Percentiles rank a stretch among this genome's conserved stretches.
Conservation (phyloP, 345 rosid species). For the Firmiana major region DNA sequence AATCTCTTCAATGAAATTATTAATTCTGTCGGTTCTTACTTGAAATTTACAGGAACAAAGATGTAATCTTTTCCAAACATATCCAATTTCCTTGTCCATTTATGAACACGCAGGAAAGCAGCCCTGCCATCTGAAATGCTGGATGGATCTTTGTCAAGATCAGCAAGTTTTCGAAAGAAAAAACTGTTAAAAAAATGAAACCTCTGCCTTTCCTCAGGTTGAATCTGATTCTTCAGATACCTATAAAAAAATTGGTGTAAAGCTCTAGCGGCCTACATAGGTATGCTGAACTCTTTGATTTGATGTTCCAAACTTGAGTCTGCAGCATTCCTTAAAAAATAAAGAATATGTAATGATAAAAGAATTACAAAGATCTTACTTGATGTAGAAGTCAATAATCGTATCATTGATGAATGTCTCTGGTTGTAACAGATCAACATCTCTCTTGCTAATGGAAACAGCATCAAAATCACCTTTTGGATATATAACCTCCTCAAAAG, state of each 20-base stretch:
- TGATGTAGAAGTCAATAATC: conserved; percentile 95
- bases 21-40: conserved; percentile 41
- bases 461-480: conserved; percentile 95
- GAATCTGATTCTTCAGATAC: conserved; percentile 78
- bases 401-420: conserved; percentile 96
- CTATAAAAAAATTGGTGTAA: conserved; percentile 35
- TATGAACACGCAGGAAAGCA: conserved; percentile 91
- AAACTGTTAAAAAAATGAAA: conserved; percentile 96
- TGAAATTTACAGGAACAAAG: conserved; percentile 92
- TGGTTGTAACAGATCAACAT: conserved; percentile 88
- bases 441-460: conserved; percentile 86
- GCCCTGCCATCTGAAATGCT: conserved; percentile 95
- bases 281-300: neutral
- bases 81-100: conserved; percentile 97
- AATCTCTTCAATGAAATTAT: neutral
- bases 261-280: neutral
- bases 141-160: conserved; percentile 96
- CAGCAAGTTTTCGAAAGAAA: conserved; percentile 99
- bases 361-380: conserved; percentile 42
- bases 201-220: conserved; percentile 53
- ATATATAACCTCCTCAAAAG: conserved; percentile 84
- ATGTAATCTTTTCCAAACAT: conserved; percentile 88
- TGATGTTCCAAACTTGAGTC: neutral
- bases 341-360: neutral
- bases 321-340: neutral